Base-by-base conservation (phyloP, 192 early-diverging fungal species). In the Linnemannia schmuckeri region DNA sequence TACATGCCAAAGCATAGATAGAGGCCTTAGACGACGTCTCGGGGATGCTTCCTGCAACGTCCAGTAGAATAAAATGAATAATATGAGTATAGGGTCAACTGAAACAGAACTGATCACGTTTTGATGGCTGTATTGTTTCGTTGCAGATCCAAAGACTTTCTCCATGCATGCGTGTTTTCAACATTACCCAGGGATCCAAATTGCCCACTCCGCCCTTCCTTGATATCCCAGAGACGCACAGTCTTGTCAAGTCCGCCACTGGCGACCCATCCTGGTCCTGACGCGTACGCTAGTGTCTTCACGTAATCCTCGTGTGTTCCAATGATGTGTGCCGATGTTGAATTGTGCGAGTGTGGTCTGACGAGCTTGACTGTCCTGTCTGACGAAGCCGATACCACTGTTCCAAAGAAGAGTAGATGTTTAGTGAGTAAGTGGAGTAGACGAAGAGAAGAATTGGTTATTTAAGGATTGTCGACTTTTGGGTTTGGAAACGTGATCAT, bases 251-350 rank as follows among this genome's bases (percentile, higher is more conserved):
- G 91, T 12, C 98, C 98, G 47, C 95, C 98, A 71, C 96, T 97
- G 7, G 96, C 96, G 9, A 98, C 93, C 95, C 95, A 96, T 35
- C 91, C 90, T 18, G 91, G 91, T 35, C 93, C 89, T 37, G 88
- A 84, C 20, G 96, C 93, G 90, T 97, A 94, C 2, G 96, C 96
- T 18, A 99, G 85, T 41, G 95, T 93, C 82, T 98, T 98, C 66
- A 99, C 97, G 83, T 97, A 97, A 88, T 99, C 98, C 44, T 91
- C 85, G 76, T 99, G 98, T 79, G 93, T 93, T 37, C 98, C 98
- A 40, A 97, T 84, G 40, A 90, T 92, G 24, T 91, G 80, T 33
- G 93, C 90, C 27, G 90, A 81, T 18, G 88, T 77, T 27, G 93
- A 90, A 46, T 82, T 83, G 40, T 86, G 75, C 17, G 91, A 90